phyloP scores from a whole-genome alignment of 305 asterid genomes.

The Solanum hybrid region DNA sequence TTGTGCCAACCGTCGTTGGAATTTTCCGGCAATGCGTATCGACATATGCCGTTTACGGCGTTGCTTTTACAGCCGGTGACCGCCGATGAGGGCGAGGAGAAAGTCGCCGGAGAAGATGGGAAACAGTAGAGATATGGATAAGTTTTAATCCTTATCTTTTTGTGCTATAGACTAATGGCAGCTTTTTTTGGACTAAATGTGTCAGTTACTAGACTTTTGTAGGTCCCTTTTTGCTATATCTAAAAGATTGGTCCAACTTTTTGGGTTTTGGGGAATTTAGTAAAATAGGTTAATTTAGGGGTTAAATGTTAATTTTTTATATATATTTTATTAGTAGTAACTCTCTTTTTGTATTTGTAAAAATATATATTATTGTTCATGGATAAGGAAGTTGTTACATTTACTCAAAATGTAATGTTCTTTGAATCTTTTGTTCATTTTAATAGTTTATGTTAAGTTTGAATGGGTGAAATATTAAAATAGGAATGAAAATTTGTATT shows the following conservation, averaged over 20 bases:
- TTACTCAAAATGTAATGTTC: background rate
- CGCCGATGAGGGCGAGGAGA: conserved; percentile 23
- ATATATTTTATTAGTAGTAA: background rate
- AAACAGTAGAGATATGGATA: conserved; percentile 4
- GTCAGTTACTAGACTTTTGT: background rate
- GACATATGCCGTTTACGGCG: conserved; percentile 53
- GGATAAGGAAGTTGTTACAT: background rate
- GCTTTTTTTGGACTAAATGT: background rate
- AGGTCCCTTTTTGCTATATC: background rate
- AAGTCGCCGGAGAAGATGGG: conserved; percentile 5
- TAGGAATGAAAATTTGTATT: background rate
- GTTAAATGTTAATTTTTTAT: background rate
- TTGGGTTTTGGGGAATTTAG: background rate
- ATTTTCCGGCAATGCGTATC: conserved; percentile 18
- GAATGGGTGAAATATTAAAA: background rate
- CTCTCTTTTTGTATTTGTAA: background rate
- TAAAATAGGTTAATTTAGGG: background rate
- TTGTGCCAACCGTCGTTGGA: conserved; percentile 17
- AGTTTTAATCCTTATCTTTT: background rate
- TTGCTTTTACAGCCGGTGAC: conserved; percentile 47
- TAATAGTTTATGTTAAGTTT: background rate
- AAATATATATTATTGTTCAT: background rate
- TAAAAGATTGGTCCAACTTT: background rate
- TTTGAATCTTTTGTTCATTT: background rate
- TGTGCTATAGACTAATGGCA: background rate